These are phyloP conservation scores for Schizosaccharomyces osmophilus DNA, from an alignment of 805 yeast genomes.

Conservation along the genomic window DNA sequence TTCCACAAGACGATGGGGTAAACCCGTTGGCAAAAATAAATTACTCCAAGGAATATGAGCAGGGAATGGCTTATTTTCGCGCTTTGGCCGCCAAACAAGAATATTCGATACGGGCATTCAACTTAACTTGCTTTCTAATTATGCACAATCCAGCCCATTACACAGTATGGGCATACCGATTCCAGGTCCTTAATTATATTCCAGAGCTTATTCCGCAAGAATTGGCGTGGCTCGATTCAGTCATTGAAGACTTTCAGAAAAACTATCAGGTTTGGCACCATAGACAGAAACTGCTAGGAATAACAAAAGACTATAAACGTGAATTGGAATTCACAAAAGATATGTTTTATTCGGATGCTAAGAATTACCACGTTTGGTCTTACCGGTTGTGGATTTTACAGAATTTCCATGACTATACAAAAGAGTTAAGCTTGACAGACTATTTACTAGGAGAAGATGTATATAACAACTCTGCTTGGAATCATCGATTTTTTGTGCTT, in stretches of 20 bases:
- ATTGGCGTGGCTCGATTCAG: slow-evolving; percentile 52
- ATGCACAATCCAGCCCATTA: slow-evolving; percentile 67
- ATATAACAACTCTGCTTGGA: slow-evolving; percentile 85
- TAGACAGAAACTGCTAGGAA: slow-evolving; percentile 23
- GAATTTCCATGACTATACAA: slow-evolving; percentile 25
- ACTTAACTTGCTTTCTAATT: slow-evolving; percentile 39
- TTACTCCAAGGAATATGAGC: slow-evolving; percentile 47
- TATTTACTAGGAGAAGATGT: slow-evolving; percentile 33
- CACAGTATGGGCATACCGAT: slow-evolving; percentile 46
- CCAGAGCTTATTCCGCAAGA: slow-evolving; percentile 24
- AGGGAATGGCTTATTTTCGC: slow-evolving; percentile 35
- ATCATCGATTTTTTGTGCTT: slow-evolving; percentile 45
- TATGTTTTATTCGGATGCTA: slow-evolving; percentile 56
- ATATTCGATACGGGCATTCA: slow-evolving; percentile 43
- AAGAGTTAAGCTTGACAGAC: slow-evolving; percentile 30
- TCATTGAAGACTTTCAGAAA: slow-evolving; percentile 57
- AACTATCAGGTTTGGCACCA: slow-evolving; percentile 93
- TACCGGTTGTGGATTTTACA: slow-evolving; percentile 64
- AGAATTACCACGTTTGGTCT: slow-evolving; percentile 94
- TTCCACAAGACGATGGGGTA: slow-evolving; percentile 12
- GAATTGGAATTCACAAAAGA: slow-evolving; percentile 42
- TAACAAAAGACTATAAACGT: slow-evolving; percentile 15
- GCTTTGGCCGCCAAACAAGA: slow-evolving; percentile 37
- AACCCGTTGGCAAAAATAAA: slow-evolving; percentile 17
- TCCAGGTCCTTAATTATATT: slow-evolving; percentile 12